Base-by-base conservation (phyloP, 2,329 filamentous ascomycete genomes). In the Thielaviopsis ethacetica region DNA sequence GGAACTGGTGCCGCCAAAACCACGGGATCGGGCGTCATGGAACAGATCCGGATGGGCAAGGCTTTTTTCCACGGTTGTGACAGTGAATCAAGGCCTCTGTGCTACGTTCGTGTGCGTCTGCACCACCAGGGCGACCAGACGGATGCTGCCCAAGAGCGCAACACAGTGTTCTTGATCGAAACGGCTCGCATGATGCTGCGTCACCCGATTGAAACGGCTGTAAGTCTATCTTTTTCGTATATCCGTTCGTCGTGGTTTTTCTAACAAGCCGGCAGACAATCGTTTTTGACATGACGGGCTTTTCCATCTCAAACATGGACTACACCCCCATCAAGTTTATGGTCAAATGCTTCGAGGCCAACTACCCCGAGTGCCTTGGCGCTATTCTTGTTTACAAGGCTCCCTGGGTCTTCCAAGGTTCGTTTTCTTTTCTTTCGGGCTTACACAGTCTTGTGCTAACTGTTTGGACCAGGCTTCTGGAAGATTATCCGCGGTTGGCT, bases 341-440 rank as follows among this genome's bases (percentile, higher is more conserved):
- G 86, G 96, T 98, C 71, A 95, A 95, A 71, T 95, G 91, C 71
- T 98, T 98, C 68, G 93, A 98, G 73, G 93, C 93, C 62, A 97
- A 98, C 70, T 98, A 97, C 66, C 93, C 93, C 0, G 93, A 98
- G 71, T 91, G 83, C 54, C 78, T 98, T 1, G 93, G 91, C 27
- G 80, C 86, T 1, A 88, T 97, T 2, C 79, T 97, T 53, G 88
- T 98, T 44, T 93, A 98, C 76, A 95, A 95, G 70, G 84, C 93
- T 0, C 93, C 93, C 3, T 98, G 93, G 93, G 75, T 98, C 53
- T 98, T 98, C 74, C 91, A 95, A 75, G 85, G 88, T 85, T 71
- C n/a, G 49, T 27, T 17, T 54, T 34, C 22, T 41, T 17, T 54
- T 30, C n/a, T 17, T 54, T 27, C 53, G 5, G 26, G 19, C 27